A percentile compares a stretch with the other conserved stretches of the same genome.
These are phyloP conservation scores for Cryptococcus sp. DNA, from an alignment of 1,284 basidiomycete species.

Conservation along the genomic window DNA sequence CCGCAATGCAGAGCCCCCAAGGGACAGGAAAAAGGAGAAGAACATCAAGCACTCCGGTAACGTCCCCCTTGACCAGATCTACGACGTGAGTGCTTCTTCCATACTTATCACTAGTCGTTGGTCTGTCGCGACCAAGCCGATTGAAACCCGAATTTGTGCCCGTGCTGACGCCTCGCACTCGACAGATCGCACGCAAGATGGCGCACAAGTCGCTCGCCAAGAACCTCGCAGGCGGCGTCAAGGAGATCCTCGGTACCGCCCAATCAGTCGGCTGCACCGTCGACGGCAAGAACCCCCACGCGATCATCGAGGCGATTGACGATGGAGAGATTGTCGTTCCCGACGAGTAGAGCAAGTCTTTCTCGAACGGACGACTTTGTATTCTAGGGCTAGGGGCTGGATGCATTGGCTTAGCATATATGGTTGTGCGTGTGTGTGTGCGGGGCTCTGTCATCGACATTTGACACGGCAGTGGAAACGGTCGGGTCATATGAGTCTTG, in stretches of 20 bases:
- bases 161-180: slow-evolving; percentile 1
- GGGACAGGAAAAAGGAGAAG: slow-evolving; percentile 99
- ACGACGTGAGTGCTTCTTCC: slow-evolving; percentile 62
- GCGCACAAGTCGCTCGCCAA: slow-evolving; percentile 93
- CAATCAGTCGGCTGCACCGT: slow-evolving; percentile 95
- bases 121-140: background rate
- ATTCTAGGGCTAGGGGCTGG: background rate
- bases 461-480: no score
- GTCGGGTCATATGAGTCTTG: no score
- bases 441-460: no score
- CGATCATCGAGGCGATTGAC: slow-evolving; percentile 94
- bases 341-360: slow-evolving; percentile 71
- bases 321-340: slow-evolving; percentile 93
- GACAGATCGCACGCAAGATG: slow-evolving; percentile 76
- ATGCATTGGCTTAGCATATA: slow-evolving; percentile 1
- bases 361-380: background rate
- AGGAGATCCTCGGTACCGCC: slow-evolving; percentile 92
- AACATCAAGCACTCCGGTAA: slow-evolving; percentile 99
- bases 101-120: background rate
- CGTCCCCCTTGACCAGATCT: slow-evolving; percentile 90
- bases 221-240: slow-evolving; percentile 82
- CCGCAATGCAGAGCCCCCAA: slow-evolving; percentile 77
- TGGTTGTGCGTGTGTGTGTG: no score
- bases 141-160: no score
- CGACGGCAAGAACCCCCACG: slow-evolving; percentile 90